These are phyloP conservation scores for Citropsis articulata DNA, from an alignment of 345 rosid genomes.

Conservation along the genomic window DNA sequence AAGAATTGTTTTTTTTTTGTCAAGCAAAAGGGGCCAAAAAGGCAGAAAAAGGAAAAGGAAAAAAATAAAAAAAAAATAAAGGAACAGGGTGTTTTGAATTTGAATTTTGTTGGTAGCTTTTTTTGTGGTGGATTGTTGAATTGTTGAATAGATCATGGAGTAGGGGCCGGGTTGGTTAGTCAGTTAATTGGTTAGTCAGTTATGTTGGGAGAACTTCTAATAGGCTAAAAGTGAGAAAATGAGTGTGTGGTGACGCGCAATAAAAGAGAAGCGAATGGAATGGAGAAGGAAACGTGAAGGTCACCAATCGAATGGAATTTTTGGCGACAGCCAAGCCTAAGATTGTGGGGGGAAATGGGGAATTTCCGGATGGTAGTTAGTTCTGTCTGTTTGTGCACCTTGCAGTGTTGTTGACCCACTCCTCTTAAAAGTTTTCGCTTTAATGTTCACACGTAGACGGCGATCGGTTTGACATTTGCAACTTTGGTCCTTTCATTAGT, in stretches of 20 bases:
- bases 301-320: conserved; percentile 16
- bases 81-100: not conserved
- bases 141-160: conserved; percentile 17
- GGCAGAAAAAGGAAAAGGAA: not conserved
- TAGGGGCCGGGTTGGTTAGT: not conserved
- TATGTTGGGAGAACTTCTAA: conserved; percentile 1
- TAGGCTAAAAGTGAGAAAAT: conserved; percentile 20
- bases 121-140: conserved; percentile 17
- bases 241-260: conserved; percentile 77
- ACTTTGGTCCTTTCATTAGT: too few relatives aligned
- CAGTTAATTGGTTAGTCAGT: not conserved
- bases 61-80: not conserved
- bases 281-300: conserved; percentile 30
- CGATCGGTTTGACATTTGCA: not conserved
- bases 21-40: not conserved
- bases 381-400: not conserved
- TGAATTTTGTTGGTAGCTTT: not conserved
- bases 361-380: not conserved
- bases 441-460: not conserved
- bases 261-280: conserved; percentile 10
- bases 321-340: not conserved
- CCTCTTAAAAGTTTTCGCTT: not conserved
- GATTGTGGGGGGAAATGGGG: not conserved
- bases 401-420: not conserved
- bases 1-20: conserved; percentile 4